Conservation (phyloP, 108 stramenopile genomes). For the Discostella stelligeroides region DNA sequence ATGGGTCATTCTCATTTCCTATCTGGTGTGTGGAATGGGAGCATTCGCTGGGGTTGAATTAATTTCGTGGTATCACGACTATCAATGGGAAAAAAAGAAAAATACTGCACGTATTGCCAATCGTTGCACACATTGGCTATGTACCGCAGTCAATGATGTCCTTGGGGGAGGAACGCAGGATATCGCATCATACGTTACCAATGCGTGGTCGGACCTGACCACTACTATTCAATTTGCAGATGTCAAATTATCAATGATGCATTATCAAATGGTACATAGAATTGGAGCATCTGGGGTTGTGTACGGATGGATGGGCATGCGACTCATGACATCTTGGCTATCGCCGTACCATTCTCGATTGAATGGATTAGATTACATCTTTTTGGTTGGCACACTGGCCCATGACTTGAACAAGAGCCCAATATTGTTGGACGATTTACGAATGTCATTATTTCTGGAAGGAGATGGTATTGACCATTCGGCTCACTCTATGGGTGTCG, state of each 20-base stretch:
- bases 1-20: slow-evolving; percentile 20
- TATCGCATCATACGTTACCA: slow-evolving; percentile 35
- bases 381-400: slow-evolving; percentile 23
- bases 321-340: slow-evolving; percentile 34
- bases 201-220: slow-evolving; percentile 33
- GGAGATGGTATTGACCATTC: slow-evolving; percentile 43
- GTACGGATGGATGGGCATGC: slow-evolving; percentile 50
- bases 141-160: slow-evolving; percentile 29
- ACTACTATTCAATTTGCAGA: slow-evolving; percentile 28
- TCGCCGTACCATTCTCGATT: slow-evolving; percentile 36
- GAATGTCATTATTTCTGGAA: slow-evolving; percentile 24
- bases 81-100: slow-evolving; percentile 26
- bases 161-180: slow-evolving; percentile 14
- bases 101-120: slow-evolving; percentile 19
- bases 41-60: slow-evolving; percentile 32
- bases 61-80: slow-evolving; percentile 31
- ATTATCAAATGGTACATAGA: slow-evolving; percentile 23
- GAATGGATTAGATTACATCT: slow-evolving; percentile 37
- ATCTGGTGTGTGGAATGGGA: slow-evolving; percentile 25
- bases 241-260: slow-evolving; percentile 22
- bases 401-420: slow-evolving; percentile 39
- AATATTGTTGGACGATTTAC: slow-evolving; percentile 27
- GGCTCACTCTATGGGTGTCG: slow-evolving; percentile 29
- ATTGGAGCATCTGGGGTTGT: slow-evolving; percentile 46
- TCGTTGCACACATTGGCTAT: slow-evolving; percentile 37